A percentile compares a stretch with the other conserved stretches of the same genome.
Evolutionary conservation across 768 basidiomycete genomes (phyloP).

Genomic region (Kwoniella mangroviensis): DNA sequence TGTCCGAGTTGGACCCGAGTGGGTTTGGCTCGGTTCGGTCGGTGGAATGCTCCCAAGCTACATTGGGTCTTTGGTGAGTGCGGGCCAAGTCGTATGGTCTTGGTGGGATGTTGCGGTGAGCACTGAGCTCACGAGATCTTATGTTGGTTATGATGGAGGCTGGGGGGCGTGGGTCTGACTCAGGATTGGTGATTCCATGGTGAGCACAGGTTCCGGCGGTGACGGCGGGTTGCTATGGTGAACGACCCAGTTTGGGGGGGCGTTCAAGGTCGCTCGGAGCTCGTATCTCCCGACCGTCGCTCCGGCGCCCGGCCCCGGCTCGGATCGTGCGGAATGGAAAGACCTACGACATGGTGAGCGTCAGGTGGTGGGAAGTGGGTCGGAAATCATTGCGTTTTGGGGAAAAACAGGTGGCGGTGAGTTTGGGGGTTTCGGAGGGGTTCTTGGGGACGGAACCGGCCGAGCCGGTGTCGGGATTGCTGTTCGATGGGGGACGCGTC

Average conservation of each 20-base stretch:
- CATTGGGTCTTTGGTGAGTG: too few species aligned
- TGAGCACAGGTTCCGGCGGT: too few species aligned
- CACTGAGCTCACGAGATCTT: too few species aligned
- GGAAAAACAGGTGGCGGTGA: not conserved
- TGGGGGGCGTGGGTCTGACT: too few species aligned
- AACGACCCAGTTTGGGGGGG: not conserved
- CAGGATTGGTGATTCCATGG: too few species aligned
- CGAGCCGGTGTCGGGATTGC: not conserved
- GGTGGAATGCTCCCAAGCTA: too few species aligned
- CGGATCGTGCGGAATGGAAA: conserved; percentile 3
- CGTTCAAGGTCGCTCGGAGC: not conserved
- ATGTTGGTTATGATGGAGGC: too few species aligned
- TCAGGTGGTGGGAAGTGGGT: not conserved
- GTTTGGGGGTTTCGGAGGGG: not conserved
- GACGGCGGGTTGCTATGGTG: not conserved
- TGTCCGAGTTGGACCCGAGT: not conserved
- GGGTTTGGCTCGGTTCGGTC: too few species aligned
- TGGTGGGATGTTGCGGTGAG: too few species aligned
- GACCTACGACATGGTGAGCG: not conserved
- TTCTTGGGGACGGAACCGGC: not conserved
- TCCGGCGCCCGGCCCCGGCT: conserved; percentile 7
- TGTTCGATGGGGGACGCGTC: not conserved
- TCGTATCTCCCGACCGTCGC: not conserved
- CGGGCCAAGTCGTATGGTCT: too few species aligned
- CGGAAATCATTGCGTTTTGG: conserved; percentile 8